Evolutionary conservation across 1,284 basidiomycete genomes (phyloP), one percentile per base, ranked within the genome.

Genomic region (Phlebopus sp.): DNA sequence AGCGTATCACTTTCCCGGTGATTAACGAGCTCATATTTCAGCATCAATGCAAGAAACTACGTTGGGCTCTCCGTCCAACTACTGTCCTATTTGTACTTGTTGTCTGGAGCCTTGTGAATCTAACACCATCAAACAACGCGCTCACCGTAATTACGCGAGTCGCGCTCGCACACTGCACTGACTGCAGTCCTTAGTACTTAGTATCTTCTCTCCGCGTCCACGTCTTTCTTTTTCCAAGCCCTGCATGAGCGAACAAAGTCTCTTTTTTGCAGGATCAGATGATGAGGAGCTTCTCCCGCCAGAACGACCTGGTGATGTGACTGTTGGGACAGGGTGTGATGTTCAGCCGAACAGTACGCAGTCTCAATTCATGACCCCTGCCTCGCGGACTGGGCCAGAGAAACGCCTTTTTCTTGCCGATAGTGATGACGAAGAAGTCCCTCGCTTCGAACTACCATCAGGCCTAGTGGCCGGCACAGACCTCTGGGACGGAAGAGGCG

Each of bases 361-460:
- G 29, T 38, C 49, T 9, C 52, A 51, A 31, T 17, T 17, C 11
- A 18, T 6, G 31, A 8, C 42, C 10, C 32, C 30, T n/a, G 38
- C 49, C 11, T 45, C 53, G 39, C 51, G 46, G 27, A 47, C 55
- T 35, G 30, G 51, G 18, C 53, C 54, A 9, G 51, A 57, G 53
- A 62, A 67, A 56, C 69, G 69, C 32, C 66, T 84, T 1, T 86
- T 86, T 57, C 66, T 83, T 39, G 71, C 74, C 0, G 77, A 76
- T 46, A 83, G 81, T 49, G 82, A 83, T 37, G 80, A 83, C 31
- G 82, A 80, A 23, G 65, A 79, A 11, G 42, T 47, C 30, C 52
- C 54, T 30, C 46, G 42, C 42, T 51, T 55, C 44, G 37, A 67
- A 64, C 18, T 38, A 44, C 30, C 45, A 35, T 25, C 13, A 15